Evolutionary conservation across 2,329 filamentous ascomycete species (phyloP), one percentile per base, ranked within the genome.

Genomic region (Aaosphaeria pasadenensis): DNA sequence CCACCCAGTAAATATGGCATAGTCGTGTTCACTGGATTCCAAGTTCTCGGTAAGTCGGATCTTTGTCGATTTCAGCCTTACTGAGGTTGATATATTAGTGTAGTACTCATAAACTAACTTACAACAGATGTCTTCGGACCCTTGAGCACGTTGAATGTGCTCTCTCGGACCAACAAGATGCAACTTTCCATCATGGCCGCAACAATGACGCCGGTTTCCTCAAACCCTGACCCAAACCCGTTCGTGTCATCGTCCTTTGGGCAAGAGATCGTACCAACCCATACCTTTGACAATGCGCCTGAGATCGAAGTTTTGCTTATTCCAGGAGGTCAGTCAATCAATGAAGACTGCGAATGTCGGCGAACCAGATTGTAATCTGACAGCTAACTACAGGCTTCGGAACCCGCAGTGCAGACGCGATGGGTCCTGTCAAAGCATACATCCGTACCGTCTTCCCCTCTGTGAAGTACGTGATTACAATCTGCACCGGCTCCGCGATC

Each of bases 401-500:
- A 2, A 72, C 59, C 35, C 44, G 69, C 32, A 52, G 52, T 45
- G 41, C 48, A 11, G 53, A 61, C 4, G 32, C 40, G 3, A 49
- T 54, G 0, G 50, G 59, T 3, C 62, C 70, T 1, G 65, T 73
- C 2, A 60, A 77, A 6, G 64, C 72, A 0, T 36, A 24, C 17
- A 66, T 83, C 39, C 53, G 60, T 17, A 61, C 66, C 1, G 60
- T 63, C 5, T 80, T 72, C 53, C 76, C 79, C 0, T 59, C 59
- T 3, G 62, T 84, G 13, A 64, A 77, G 50, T 77, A 80, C 49
- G 58, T 86, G 24, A 72, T 87, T 39, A 84, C 82, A 0, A 74
- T 87, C 3, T 87, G 85, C 62, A 87, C 82, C 1, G 84, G 84
- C 0, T 71, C 80, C 1, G 75, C 75, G 1, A 60, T 85, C 3